Evolutionary conservation across 805 yeast species (phyloP), one percentile per base, ranked within the genome.

Genomic region (Candida silvicultrix): DNA sequence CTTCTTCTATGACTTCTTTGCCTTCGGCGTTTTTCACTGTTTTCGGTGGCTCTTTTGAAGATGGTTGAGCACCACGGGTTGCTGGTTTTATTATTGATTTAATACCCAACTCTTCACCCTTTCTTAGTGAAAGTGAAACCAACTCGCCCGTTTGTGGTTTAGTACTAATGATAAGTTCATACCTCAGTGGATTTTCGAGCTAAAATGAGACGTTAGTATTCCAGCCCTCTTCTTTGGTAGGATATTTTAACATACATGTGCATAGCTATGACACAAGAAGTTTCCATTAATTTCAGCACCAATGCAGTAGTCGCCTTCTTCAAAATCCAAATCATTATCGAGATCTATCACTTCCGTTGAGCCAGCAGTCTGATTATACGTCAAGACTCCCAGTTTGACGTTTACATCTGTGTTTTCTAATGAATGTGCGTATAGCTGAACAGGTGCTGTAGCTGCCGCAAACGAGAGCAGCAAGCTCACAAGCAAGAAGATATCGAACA

Each of bases 141-240:
- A 58, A 39, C 10, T 57, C 60, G 1, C 59, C 59, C 7, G 50
- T 47, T 5, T 11, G 20, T 14, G 56, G 54, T 32, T 49, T 54
- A 1, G 49, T 51, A 5, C 40, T 38, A 8, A 59, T 29, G 2
- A 41, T 36, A 4, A 59, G 32, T 2, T 50, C 54, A 43, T 53
- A 52, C 2, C 46, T 49, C 4, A 55, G 35, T n/a, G 59, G 59
- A 1, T 7, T 8, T 15, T 38, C 20, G 15, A 53, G 25, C 54
- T 50, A 16, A 12, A 8, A n/a, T 4, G 8, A 12, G 3, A 8
- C 11, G 44, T 34, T 40, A 42, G 40, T 45, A 29, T 6, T n/a
- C n/a, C n/a, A n/a, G n/a, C n/a, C n/a, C n/a, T n/a, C n/a, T n/a
- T n/a, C n/a, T n/a, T n/a, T 2, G 31, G 25, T 23, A 23, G 25